A percentile compares a stretch with the other conserved stretches of the same genome.
These are phyloP conservation scores for Volvox africanus DNA, from an alignment of 139 green algal genomes.

Conservation along the genomic window DNA sequence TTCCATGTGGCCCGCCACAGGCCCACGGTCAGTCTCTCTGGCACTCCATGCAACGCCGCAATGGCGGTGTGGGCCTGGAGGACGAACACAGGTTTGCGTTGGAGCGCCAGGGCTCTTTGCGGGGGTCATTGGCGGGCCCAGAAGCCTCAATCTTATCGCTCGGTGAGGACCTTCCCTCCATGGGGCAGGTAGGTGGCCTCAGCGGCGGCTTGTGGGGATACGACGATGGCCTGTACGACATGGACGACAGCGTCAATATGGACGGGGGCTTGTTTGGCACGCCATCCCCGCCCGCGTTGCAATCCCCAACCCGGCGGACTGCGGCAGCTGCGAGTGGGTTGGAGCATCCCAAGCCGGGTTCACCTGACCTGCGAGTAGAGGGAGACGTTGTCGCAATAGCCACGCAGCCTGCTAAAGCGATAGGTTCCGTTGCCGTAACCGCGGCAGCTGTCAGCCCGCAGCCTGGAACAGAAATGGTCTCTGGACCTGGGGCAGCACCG, in stretches of 20 bases:
- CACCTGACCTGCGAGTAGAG: too few species aligned
- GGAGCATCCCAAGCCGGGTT: too few species aligned
- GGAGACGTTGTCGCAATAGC: too few species aligned
- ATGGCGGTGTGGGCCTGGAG: not conserved
- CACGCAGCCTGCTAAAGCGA: too few species aligned
- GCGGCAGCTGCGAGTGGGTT: too few species aligned
- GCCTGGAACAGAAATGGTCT: not conserved
- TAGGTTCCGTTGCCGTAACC: too few species aligned
- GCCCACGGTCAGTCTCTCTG: conserved; percentile 27
- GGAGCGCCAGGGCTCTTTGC: not conserved
- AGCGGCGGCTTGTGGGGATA: not conserved
- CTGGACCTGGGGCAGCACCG: not conserved
- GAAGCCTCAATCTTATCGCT: conserved; percentile 8
- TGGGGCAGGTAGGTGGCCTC: conserved; percentile 30
- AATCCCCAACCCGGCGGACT: not conserved
- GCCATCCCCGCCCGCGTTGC: not conserved
- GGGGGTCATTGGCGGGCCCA: not conserved
- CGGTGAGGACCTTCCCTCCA: conserved; percentile 13
- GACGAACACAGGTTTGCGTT: not conserved
- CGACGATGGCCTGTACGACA: conserved; percentile 41
- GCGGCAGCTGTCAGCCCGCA: not conserved
- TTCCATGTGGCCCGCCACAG: not conserved
- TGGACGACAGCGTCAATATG: conserved; percentile 32
- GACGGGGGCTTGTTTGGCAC: not conserved
- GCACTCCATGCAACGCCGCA: conserved; percentile 44